Evolutionary conservation across 257 asterid species (phyloP), one percentile per base, ranked within the genome.

Genomic region (Plectranthus barbatus): DNA sequence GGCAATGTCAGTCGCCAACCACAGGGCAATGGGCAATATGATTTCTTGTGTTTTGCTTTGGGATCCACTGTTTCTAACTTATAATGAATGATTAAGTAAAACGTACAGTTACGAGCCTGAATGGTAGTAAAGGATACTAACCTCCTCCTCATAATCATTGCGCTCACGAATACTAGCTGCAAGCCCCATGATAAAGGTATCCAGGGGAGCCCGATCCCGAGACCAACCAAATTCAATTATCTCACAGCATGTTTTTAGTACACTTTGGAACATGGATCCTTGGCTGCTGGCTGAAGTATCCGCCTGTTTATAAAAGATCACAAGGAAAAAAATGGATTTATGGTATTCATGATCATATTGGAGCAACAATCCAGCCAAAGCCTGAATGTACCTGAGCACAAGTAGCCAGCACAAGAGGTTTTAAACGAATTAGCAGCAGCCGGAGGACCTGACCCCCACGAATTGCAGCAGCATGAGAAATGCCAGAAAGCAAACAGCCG

Each of bases 391-490:
- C 99, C 95, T 87, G 95, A 72, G 81, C 81, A 78, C 99, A 93
- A 56, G 97, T 81, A 70, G 82, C 84, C 76, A 82, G 76, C 77
- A 90, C 97, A 60, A 90, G 95, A 65, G 84, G 88, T 70, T 93
- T 93, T 64, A 85, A 90, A 46, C 92, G 96, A 74, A 93, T 90
- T 41, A 93, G 91, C 67, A 93, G 80, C 61, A 87, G 83, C 2
- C 96, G 86, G 77, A 93, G 83, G 67, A 90, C 88, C 86, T 93
- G 99, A 44, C 99, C 99, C 49, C 83, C 91, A 57, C 97, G 92
- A 66, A 78, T 75, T 39, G 74, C 72, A 44, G 99, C 96, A 36
- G 91, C 94, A 69, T 93, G 95, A 44, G 90, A 90, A 65, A 93
- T 84, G 60, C 96, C 99, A 73, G 87, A 70, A 62, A 93, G 96